Evolutionary conservation across 148 eudicot species (phyloP).

Genomic region (Pharnaceum exiguum): DNA sequence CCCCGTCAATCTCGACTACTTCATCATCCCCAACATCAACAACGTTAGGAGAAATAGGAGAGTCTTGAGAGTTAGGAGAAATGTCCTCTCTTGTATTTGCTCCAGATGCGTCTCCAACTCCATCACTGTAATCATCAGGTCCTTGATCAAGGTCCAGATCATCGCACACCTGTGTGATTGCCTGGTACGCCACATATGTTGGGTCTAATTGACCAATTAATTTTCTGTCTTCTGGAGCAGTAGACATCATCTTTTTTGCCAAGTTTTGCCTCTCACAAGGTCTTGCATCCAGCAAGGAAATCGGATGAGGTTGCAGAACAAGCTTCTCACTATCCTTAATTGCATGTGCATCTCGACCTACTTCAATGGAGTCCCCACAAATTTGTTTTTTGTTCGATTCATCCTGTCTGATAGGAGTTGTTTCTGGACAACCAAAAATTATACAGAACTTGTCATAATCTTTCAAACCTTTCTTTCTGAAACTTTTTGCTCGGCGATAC

Average conservation of each 20-base stretch:
- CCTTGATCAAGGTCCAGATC: no score
- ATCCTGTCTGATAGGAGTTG: constrained; percentile 1
- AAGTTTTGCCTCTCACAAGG: constrained; percentile 19
- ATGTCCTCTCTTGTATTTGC: no score
- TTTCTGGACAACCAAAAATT: constrained; percentile 21
- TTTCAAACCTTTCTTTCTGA: constrained; percentile 32
- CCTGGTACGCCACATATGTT: no score
- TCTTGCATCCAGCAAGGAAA: constrained; percentile 4
- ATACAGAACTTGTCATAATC: constrained; percentile 28
- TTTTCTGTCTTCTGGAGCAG: no score
- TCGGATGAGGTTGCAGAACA: constrained; percentile 1
- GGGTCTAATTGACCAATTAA: no score
- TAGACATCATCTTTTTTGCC: constrained; percentile 18
- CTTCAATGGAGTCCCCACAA: constrained; percentile 14
- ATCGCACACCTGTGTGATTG: no score
- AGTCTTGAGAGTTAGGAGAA: no score
- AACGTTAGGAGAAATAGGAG: no score
- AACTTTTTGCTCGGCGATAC: constrained; percentile 29
- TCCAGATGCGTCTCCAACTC: no score
- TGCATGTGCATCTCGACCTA: constrained; percentile 5
- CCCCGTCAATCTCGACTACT: constrained; percentile 15
- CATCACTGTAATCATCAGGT: no score
- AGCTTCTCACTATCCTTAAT: constrained; percentile 3
- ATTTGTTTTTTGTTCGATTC: constrained; percentile 9
- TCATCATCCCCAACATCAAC: constrained; percentile 15